Base-by-base conservation (phyloP, 139 green algal genomes). In the Mesotaenium endlicherianum region DNA sequence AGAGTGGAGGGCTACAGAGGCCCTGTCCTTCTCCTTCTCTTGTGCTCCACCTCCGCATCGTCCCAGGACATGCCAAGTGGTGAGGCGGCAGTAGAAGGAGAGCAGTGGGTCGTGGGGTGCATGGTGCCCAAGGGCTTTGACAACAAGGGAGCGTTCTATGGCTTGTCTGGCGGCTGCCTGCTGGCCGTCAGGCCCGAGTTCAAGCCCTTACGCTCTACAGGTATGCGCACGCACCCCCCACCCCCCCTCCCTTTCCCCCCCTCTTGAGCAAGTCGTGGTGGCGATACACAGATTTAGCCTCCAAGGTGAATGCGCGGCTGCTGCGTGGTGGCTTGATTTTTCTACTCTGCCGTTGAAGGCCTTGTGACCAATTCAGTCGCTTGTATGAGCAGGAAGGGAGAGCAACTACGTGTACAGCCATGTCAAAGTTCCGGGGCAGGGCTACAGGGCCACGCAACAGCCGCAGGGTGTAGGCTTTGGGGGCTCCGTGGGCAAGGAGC, bases 391-490 rank as follows among this genome's bases (percentile, higher is more conserved):
- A 81, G 72, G 72, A 26, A 8, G 44, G 17, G 72, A 26, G 4
- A 70, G 6, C 50, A 81, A 81, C 50, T 14, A 71, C 41, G 42
- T 81, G 14, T 81, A 42, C 43, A 45, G 72, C n/a, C 44, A 81
- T 31, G 44, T 6, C 4, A 42, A 69, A 40, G n/a, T 69, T 5
- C 42, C 72, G 14, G 72, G 72, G 4, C 6, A 68, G 44, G 42
- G 41, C 17, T 75, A 75, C 36, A 17, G 5, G 42, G 14, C 72
- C 49, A 42, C 8, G 5, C 72, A 3, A 20, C 5, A 53, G 43
- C 41, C 72, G 8, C 16, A 81, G 40, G 75, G 75, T 20, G 34
- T 82, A 39, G 75, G 75, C n/a, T 20, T 82, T 78, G 75, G 75
- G 26, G 75, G 75, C 39, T 43, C 26, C 26, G 31, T 43, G 31